Percentiles rank a stretch among this genome's conserved stretches.
phyloP scores from a whole-genome alignment of 1,284 basidiomycete genomes.

The Ceratobasidium sp. region DNA sequence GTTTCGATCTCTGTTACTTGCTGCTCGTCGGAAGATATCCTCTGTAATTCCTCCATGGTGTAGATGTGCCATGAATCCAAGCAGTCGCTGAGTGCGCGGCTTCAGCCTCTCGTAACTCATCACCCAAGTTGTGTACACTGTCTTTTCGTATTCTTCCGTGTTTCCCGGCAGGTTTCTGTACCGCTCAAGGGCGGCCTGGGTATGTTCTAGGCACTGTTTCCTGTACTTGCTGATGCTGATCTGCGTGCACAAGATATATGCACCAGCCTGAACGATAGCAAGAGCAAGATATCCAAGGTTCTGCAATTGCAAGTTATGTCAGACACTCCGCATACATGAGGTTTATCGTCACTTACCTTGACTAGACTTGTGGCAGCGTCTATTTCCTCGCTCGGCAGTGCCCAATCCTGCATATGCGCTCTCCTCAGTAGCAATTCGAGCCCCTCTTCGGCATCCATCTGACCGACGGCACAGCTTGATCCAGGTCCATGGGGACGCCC shows the following conservation, averaged over 20 bases:
- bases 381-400: too few species aligned
- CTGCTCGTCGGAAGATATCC: too few species aligned
- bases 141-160: not conserved
- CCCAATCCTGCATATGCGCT: too few species aligned
- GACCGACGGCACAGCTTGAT: slow-evolving; percentile 3
- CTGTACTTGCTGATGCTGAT: not conserved
- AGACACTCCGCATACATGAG: too few species aligned
- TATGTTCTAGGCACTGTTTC: not conserved
- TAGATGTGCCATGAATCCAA: not conserved
- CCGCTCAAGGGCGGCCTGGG: not conserved
- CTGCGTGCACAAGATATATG: not conserved
- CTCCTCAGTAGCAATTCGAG: too few species aligned
- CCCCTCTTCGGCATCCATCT: slow-evolving; percentile 10
- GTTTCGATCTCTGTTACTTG: not conserved
- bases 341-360: too few species aligned
- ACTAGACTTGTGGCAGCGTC: too few species aligned
- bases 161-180: not conserved
- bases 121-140: too few species aligned
- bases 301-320: not conserved
- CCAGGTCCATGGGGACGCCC: not conserved
- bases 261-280: slow-evolving; percentile 12
- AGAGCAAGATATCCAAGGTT: slow-evolving; percentile 8
- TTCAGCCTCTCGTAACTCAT: not conserved
- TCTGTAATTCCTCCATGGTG: not conserved
- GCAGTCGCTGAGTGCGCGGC: not conserved